Evolutionary conservation across 1,139 yeast genomes (phyloP).

Genomic region (Debaryomyces coudertii): DNA sequence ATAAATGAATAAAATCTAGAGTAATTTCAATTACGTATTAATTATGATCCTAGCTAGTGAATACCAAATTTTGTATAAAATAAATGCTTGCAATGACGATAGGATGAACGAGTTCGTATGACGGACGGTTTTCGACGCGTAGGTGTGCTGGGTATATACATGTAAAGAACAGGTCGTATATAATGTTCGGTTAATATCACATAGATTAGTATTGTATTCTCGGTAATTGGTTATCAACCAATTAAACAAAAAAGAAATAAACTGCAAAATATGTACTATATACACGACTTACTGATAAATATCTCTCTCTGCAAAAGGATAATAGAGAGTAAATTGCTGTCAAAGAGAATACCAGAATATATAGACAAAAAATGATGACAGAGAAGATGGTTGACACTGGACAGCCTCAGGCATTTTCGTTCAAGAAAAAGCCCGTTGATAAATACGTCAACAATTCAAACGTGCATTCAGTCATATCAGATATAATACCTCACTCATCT

Average conservation of each 20-base stretch:
- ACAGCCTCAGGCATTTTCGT: slow-evolving; percentile 40
- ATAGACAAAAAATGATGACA: not conserved
- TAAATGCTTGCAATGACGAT: not conserved
- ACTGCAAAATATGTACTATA: slow-evolving; percentile 7
- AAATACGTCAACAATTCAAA: slow-evolving; percentile 17
- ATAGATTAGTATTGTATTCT: not conserved
- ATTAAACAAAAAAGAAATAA: slow-evolving; percentile 5
- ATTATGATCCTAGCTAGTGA: not conserved
- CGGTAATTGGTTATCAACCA: slow-evolving; percentile 9
- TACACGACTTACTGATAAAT: slow-evolving; percentile 8
- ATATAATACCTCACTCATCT: slow-evolving; percentile 26
- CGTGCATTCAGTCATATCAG: slow-evolving; percentile 36
- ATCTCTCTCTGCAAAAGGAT: not conserved
- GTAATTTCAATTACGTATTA: slow-evolving; percentile 1
- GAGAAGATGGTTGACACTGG: slow-evolving; percentile 9
- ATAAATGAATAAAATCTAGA: not conserved
- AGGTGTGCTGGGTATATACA: not conserved
- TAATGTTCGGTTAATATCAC: not conserved
- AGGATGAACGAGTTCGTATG: not conserved
- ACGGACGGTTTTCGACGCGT: not conserved
- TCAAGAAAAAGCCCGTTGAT: slow-evolving; percentile 41
- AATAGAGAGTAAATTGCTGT: not conserved
- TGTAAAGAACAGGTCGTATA: not conserved
- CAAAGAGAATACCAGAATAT: not conserved
- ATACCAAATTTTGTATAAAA: not conserved